phyloP scores from a whole-genome alignment of 345 rosid species.

The Dipteronia dyeriana region DNA sequence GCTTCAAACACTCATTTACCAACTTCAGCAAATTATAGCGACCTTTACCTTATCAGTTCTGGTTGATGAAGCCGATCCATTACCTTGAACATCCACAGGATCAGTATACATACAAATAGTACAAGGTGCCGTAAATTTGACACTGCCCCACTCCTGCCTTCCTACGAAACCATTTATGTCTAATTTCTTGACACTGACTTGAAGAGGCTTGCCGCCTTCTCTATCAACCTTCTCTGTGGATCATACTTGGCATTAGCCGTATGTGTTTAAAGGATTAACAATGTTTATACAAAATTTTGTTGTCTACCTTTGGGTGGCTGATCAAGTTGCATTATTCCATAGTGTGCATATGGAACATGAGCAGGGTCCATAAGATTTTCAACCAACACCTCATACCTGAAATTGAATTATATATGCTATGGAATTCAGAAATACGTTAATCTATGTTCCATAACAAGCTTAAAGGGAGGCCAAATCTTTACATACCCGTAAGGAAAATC shows the following conservation, averaged over 20 bases:
- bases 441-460: not conserved
- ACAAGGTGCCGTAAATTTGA: conserved; percentile 65
- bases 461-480: not conserved
- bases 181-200: conserved; percentile 46
- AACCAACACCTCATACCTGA: conserved; percentile 73
- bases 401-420: not conserved
- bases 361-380: conserved; percentile 92
- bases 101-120: conserved; percentile 52
- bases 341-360: conserved; percentile 88
- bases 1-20: not conserved
- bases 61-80: conserved; percentile 39
- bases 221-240: conserved; percentile 64
- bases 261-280: not conserved
- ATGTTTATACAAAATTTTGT: conserved; percentile 11
- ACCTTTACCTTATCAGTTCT: conserved; percentile 38
- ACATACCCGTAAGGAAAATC: conserved; percentile 77
- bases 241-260: conserved; percentile 6
- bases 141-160: conserved; percentile 56
- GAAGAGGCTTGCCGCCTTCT: conserved; percentile 82
- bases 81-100: conserved; percentile 34
- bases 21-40: not conserved
- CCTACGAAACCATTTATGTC: conserved; percentile 53
- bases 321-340: conserved; percentile 56
- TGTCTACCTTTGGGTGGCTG: conserved; percentile 39
- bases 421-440: not conserved